Conservation (phyloP, 371 early-diverging fungal species). For the Mucor circinelloides region DNA sequence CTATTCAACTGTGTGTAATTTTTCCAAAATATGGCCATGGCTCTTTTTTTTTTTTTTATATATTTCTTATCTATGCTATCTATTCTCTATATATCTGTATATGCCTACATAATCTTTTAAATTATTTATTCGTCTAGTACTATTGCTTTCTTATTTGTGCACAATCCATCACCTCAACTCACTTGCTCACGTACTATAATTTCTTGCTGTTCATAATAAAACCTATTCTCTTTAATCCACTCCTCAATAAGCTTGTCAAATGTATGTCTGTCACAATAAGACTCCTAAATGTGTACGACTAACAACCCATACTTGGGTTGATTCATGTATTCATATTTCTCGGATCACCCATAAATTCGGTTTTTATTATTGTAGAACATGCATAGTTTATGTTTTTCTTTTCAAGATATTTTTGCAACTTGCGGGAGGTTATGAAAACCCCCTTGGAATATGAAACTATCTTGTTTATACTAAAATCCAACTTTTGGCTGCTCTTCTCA, state of each 20-base stretch:
- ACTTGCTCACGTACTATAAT: neutral
- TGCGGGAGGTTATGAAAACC: neutral
- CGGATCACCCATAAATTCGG: neutral
- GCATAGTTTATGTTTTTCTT: neutral
- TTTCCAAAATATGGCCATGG: neutral
- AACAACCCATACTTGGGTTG: neutral
- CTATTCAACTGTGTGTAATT: neutral
- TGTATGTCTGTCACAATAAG: neutral
- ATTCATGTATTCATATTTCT: neutral
- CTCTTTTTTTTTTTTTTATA: neutral
- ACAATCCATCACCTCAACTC: neutral
- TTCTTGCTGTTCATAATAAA: neutral
- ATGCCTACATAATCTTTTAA: constrained; percentile 7
- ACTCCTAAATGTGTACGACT: neutral
- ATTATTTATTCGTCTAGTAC: constrained; percentile 8
- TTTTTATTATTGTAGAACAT: neutral
- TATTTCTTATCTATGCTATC: neutral
- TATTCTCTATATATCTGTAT: constrained; percentile 7
- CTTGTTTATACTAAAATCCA: no score
- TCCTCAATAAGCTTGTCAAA: neutral
- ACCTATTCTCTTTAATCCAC: neutral
- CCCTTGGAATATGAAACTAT: neutral
- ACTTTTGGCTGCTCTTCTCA: no score
- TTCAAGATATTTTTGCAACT: neutral
- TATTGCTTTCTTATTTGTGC: constrained; percentile 1